Evolutionary conservation across 805 yeast species (phyloP), one percentile per base, ranked within the genome.

Genomic region (Isabelozyma gotoi): DNA sequence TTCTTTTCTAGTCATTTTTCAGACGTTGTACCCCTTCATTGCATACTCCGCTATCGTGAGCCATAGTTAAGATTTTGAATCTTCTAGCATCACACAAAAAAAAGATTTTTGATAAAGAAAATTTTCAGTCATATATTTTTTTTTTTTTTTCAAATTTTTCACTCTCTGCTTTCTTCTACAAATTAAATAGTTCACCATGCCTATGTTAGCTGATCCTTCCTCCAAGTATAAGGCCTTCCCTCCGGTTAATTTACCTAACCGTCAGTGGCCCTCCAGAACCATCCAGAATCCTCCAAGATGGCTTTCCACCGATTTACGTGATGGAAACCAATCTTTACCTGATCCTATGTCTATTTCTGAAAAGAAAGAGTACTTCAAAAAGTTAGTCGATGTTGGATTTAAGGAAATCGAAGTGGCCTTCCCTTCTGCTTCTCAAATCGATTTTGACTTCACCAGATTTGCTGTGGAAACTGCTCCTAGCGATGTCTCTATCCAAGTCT

Each of bases 321-420:
- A 86, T 59, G 95, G 95, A 24, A 86, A 86, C 64, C 94, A 86
- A 67, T 82, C 91, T 5, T 74, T 86, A 52, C 92, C 94, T 0
- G 94, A 86, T 58, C 95, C 94, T 42, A 86, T 86, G 95, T 74
- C 85, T n/a, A 72, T 85, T 35, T 82, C 71, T n/a, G 91, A 86
- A 56, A 86, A 86, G 66, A 82, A 82, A 57, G 78, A 72, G 42
- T 86, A 83, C 65, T 85, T 85, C 62, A 67, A 77, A 42, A 82
- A 84, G 60, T 70, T 86, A 34, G 76, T 85, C 12, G 85, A 83
- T 19, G 65, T 85, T 33, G 95, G 95, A 1, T 86, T 83, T 67
- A 86, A 86, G 60, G 94, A 86, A 62, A 86, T 86, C 45, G 94
- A 86, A 63, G 94, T 87, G 16, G 81, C 90, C 0, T 86, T 86